Evolutionary conservation across 106 monocot species (phyloP).

Genomic region (Dendrobium huoshanense): DNA sequence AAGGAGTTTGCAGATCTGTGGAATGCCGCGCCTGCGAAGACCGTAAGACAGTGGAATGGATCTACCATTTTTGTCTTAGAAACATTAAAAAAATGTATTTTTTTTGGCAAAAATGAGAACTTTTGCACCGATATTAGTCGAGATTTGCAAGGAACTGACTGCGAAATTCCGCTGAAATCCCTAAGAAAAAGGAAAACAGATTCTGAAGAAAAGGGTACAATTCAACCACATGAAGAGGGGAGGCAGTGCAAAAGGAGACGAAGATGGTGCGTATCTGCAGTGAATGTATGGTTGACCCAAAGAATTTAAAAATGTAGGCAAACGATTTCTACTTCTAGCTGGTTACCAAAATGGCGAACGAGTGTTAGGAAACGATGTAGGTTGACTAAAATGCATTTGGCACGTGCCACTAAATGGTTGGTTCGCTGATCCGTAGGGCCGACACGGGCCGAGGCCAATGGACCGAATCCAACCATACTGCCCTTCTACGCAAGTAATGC

Average conservation of each 20-base stretch:
- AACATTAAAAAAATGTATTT: neutral
- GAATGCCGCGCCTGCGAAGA: neutral
- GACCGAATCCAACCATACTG: too few relatives aligned
- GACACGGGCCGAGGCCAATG: too few relatives aligned
- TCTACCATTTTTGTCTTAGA: neutral
- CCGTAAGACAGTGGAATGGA: neutral
- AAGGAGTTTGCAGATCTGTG: slow-evolving; percentile 2
- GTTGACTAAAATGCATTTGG: too few relatives aligned
- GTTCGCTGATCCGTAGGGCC: too few relatives aligned
- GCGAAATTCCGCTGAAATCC: neutral
- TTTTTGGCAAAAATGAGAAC: neutral
- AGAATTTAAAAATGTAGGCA: neutral
- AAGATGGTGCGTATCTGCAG: neutral
- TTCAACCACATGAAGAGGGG: neutral
- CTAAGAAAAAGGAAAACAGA: neutral
- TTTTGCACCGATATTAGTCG: neutral
- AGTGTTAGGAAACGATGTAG: neutral
- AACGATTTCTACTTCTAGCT: neutral
- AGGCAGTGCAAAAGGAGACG: neutral
- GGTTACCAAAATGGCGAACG: neutral
- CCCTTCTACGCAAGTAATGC: too few relatives aligned
- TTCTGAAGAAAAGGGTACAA: neutral
- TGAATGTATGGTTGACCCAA: neutral
- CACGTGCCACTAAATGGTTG: too few relatives aligned
- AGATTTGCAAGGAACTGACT: neutral